A percentile compares a stretch with the other conserved stretches of the same genome.
phyloP scores from a whole-genome alignment of 805 yeast genomes.

The Teunomyces funiuensis region DNA sequence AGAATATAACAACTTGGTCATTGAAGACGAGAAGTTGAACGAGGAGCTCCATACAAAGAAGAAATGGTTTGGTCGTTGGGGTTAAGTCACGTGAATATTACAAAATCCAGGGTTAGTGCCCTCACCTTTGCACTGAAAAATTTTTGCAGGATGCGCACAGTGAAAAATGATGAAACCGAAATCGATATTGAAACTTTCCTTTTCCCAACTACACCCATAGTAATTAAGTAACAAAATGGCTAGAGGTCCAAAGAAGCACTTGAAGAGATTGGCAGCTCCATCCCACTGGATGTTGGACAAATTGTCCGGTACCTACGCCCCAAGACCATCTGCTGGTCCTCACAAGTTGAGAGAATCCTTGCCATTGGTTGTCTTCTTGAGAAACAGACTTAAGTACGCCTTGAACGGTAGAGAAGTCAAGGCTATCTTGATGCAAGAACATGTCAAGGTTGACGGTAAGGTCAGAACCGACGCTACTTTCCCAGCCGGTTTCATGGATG shows the following conservation, averaged over 20 bases:
- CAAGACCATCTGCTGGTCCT: constrained; percentile 36
- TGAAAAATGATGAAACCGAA: neutral
- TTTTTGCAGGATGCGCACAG: neutral
- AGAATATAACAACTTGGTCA: constrained; percentile 26
- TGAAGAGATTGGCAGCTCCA: constrained; percentile 39
- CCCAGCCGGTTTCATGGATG: constrained; percentile 36
- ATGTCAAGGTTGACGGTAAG: constrained; percentile 35
- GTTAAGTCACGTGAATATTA: constrained; percentile 4
- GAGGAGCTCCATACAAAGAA: constrained; percentile 19
- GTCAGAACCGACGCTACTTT: constrained; percentile 33
- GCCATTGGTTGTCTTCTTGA: constrained; percentile 33
- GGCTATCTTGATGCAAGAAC: constrained; percentile 35
- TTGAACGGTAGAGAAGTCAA: constrained; percentile 36
- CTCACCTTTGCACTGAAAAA: neutral
- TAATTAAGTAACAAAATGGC: constrained; percentile 49
- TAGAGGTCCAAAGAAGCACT: constrained; percentile 62
- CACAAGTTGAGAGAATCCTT: constrained; percentile 37
- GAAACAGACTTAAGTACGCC: constrained; percentile 36
- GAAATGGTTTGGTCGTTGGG: constrained; percentile 35
- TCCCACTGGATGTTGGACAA: constrained; percentile 41
- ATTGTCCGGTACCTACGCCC: constrained; percentile 37
- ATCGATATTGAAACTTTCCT: neutral
- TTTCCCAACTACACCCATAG: neutral
- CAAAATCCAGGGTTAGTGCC: neutral
- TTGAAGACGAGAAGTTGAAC: constrained; percentile 25